Percentiles rank a stretch among this genome's conserved stretches.
These are phyloP conservation scores for Fragosphaeria purpurea DNA, from an alignment of 2,329 filamentous ascomycete species.

Conservation along the genomic window DNA sequence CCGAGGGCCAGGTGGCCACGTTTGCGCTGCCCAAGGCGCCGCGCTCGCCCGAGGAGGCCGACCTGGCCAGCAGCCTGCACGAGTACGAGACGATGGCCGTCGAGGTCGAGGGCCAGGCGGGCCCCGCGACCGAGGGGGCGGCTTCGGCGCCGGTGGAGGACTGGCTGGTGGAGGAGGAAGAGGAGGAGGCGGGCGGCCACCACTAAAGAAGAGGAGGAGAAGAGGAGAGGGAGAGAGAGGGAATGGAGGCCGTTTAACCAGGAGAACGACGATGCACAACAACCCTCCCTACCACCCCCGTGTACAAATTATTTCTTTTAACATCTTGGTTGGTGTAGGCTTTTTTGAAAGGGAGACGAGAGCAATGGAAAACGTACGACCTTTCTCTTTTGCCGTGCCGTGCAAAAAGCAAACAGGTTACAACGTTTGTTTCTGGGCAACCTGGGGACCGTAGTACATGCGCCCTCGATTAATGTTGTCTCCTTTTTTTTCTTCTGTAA, in stretches of 20 bases:
- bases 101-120: slow-evolving; percentile 82
- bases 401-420: no score
- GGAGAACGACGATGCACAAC: no score
- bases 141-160: slow-evolving; percentile 49
- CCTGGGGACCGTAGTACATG: no score
- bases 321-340: no score
- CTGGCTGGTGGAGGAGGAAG: slow-evolving; percentile 79
- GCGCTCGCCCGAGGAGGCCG: slow-evolving; percentile 82
- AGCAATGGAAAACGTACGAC: no score
- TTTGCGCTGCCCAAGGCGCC: slow-evolving; percentile 75
- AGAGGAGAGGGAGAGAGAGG: slow-evolving; percentile 8
- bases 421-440: no score
- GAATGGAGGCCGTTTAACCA: slow-evolving; percentile 18
- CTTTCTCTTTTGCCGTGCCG: no score
- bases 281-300: slow-evolving; percentile 10
- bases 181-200: slow-evolving; percentile 36
- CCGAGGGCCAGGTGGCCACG: slow-evolving; percentile 83
- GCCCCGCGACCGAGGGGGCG: slow-evolving; percentile 46
- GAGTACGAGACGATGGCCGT: slow-evolving; percentile 91
- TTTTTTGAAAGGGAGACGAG: no score
- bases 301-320: slow-evolving; percentile 11
- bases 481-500: no score
- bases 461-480: no score
- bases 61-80: slow-evolving; percentile 84
- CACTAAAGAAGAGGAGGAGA: slow-evolving; percentile 23